phyloP scores from a whole-genome alignment of 2,329 filamentous ascomycete species.

The Alternaria sp. region DNA sequence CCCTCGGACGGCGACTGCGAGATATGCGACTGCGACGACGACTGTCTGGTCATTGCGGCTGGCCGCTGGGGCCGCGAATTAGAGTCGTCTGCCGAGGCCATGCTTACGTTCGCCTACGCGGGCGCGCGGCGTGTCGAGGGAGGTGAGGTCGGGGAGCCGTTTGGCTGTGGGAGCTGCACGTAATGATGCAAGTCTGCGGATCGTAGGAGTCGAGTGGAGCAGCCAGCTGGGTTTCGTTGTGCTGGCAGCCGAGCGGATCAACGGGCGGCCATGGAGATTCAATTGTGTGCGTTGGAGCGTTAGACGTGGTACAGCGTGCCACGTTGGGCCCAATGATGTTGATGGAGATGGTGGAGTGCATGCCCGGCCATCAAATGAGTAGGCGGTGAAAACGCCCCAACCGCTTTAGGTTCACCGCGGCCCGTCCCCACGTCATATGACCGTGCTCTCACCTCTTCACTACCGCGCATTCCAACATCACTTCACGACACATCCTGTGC shows the following conservation, averaged over 20 bases:
- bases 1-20: constrained; percentile 49
- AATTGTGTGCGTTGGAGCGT: constrained; percentile 35
- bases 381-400: constrained; percentile 34
- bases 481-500: neutral
- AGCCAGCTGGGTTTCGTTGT: constrained; percentile 17
- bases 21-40: constrained; percentile 46
- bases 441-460: neutral
- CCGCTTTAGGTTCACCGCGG: constrained; percentile 39
- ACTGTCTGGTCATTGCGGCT: constrained; percentile 44
- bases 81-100: constrained; percentile 44
- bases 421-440: constrained; percentile 24
- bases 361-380: constrained; percentile 33
- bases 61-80: constrained; percentile 47
- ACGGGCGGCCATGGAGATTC: constrained; percentile 34
- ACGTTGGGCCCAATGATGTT: constrained; percentile 44
- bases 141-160: constrained; percentile 14
- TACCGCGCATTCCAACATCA: neutral
- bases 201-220: constrained; percentile 11
- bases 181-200: constrained; percentile 12
- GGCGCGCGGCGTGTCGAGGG: constrained; percentile 18
- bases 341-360: constrained; percentile 28
- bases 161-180: constrained; percentile 19
- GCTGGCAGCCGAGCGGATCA: constrained; percentile 24
- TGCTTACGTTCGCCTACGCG: constrained; percentile 45
- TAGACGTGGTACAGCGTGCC: constrained; percentile 39